A percentile compares a stretch with the other conserved stretches of the same genome.
phyloP scores from a whole-genome alignment of 495 filamentous ascomycete genomes.

The Saxispiralis lemnorum region DNA sequence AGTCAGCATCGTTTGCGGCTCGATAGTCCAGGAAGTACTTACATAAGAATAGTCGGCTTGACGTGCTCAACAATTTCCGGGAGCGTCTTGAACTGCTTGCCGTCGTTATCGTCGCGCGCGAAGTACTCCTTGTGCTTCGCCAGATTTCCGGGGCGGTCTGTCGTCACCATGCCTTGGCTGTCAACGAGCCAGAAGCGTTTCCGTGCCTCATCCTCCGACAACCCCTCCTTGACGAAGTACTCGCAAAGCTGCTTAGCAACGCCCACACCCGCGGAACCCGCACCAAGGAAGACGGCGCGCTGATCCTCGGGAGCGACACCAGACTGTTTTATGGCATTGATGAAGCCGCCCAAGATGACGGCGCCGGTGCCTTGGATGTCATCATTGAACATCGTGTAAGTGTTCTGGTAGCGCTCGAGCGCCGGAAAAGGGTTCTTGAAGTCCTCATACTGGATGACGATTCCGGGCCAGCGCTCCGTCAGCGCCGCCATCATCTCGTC shows the following conservation, averaged over 20 bases:
- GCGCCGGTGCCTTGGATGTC: constrained; percentile 97
- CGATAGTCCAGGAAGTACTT: too few relatives aligned
- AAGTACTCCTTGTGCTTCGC: constrained; percentile 98
- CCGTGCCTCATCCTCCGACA: constrained; percentile 78
- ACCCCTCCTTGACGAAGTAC: constrained; percentile 81
- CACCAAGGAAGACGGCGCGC: constrained; percentile 87
- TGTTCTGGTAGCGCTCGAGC: constrained; percentile 68
- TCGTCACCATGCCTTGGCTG: constrained; percentile 72
- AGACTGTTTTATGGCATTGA: constrained; percentile 81
- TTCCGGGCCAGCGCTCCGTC: constrained; percentile 72
- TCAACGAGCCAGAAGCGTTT: constrained; percentile 96
- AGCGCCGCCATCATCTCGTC: constrained; percentile 93
- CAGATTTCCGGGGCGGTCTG: constrained; percentile 81
- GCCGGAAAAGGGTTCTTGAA: constrained; percentile 97
- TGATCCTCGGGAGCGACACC: constrained; percentile 77
- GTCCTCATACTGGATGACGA: constrained; percentile 96
- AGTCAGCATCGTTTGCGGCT: too few relatives aligned
- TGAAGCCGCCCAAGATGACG: constrained; percentile 84
- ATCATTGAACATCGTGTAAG: constrained; percentile 93
- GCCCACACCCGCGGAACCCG: constrained; percentile 86
- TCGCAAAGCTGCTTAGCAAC: constrained; percentile 94
- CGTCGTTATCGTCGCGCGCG: constrained; percentile 78
- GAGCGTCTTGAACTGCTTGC: constrained; percentile 73
- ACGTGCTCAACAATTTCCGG: constrained; percentile 87
- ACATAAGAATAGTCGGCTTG: constrained; percentile 77